phyloP scores from a whole-genome alignment of 2,329 filamentous ascomycete genomes.

The Talaromyces marneffei region DNA sequence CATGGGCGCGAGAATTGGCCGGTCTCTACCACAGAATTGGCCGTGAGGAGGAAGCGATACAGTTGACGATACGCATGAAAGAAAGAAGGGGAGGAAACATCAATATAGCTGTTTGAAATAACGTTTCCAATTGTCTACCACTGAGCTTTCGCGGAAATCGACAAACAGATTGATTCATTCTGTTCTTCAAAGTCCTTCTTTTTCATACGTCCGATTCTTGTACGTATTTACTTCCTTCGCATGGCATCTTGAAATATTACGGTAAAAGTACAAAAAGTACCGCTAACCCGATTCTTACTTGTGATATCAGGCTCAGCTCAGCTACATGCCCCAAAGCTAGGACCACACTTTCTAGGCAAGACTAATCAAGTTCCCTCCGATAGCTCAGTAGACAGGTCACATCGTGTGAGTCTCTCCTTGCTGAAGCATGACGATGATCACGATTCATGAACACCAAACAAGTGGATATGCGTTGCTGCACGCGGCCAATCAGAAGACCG shows the following conservation, averaged over 20 bases:
- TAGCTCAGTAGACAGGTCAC: not conserved
- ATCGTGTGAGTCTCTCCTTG: not conserved
- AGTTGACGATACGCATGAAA: not conserved
- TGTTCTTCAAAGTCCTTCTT: too few species aligned
- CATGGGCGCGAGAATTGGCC: slow-evolving; percentile 1
- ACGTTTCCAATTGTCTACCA: not conserved
- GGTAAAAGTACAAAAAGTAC: not conserved
- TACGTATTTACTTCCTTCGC: too few species aligned
- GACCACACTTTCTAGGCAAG: too few species aligned
- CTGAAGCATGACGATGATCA: not conserved
- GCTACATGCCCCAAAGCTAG: too few species aligned
- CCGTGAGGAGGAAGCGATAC: not conserved
- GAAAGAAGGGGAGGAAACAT: not conserved
- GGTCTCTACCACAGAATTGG: not conserved
- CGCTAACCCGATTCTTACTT: not conserved
- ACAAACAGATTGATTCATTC: too few species aligned
- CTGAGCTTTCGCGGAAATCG: not conserved
- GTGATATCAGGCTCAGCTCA: not conserved
- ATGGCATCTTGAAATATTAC: not conserved
- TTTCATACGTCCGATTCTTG: too few species aligned
- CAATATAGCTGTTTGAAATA: not conserved
- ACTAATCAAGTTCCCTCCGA: not conserved
- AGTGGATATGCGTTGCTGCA: not conserved
- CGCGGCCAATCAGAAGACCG: not conserved
- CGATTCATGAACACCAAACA: not conserved